These are phyloP conservation scores for Plasmodium relictum DNA, from an alignment of 169 alveolate species.

Conservation along the genomic window DNA sequence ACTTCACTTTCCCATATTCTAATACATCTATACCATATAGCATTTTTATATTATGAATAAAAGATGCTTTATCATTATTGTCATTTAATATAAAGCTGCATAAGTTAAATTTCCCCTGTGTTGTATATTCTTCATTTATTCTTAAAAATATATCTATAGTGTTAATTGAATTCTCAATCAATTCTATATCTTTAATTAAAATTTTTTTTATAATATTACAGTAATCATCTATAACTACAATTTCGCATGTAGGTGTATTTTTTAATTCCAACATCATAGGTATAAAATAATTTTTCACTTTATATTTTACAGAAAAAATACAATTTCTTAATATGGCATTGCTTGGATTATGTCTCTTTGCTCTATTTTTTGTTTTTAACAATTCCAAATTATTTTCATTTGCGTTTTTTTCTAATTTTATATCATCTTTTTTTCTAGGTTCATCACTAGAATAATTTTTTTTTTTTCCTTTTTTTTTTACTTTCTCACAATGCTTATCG, in stretches of 20 bases:
- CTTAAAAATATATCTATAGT: constrained; percentile 64
- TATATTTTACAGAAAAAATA: constrained; percentile 39
- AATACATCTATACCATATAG: constrained; percentile 57
- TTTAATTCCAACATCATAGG: constrained; percentile 48
- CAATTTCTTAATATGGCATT: constrained; percentile 51
- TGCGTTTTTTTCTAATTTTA: background rate
- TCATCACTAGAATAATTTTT: background rate
- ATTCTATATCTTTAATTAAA: constrained; percentile 47
- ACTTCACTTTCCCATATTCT: constrained; percentile 71
- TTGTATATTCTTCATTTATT: constrained; percentile 57
- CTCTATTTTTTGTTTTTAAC: constrained; percentile 58
- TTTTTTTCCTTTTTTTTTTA: background rate
- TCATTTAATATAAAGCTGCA: constrained; percentile 29
- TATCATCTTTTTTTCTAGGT: constrained; percentile 1
- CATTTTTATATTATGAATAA: constrained; percentile 65
- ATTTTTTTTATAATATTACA: constrained; percentile 51
- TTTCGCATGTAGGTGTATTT: constrained; percentile 62
- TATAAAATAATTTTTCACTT: constrained; percentile 28
- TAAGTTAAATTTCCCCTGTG: constrained; percentile 35
- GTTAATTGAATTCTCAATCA: constrained; percentile 41
- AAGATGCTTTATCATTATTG: constrained; percentile 34
- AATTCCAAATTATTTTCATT: constrained; percentile 19
- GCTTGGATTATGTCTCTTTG: constrained; percentile 56
- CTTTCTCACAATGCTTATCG: background rate
- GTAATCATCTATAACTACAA: constrained; percentile 29